Conservation (phyloP, 345 rosid species). For the Salix purpurea region DNA sequence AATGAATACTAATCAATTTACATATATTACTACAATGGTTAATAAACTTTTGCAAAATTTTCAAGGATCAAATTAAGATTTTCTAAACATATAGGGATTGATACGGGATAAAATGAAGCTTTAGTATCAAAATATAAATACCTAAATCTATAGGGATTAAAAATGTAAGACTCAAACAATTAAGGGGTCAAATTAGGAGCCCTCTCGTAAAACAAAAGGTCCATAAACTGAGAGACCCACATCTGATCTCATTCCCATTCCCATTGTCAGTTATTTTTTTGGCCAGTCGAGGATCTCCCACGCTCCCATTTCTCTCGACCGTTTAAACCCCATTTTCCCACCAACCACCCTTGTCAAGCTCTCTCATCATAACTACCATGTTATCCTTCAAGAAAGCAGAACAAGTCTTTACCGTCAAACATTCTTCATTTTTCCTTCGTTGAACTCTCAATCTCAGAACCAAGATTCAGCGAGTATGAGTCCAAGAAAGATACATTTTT, state of each 20-base stretch:
- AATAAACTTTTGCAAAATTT: too few species aligned
- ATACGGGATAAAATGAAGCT: too few species aligned
- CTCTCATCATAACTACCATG: background rate
- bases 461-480: constrained; percentile 19
- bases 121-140: too few species aligned
- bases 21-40: too few species aligned
- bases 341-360: background rate
- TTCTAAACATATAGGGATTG: too few species aligned
- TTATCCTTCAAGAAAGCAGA: background rate
- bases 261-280: background rate
- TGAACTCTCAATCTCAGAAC: background rate
- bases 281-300: background rate
- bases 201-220: background rate
- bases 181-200: too few species aligned
- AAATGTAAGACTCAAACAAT: too few species aligned
- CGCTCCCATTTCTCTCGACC: constrained; percentile 38
- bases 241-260: too few species aligned
- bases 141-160: too few species aligned
- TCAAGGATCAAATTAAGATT: too few species aligned
- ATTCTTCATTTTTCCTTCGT: background rate
- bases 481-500: constrained; percentile 47
- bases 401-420: too few species aligned
- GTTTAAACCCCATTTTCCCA: constrained; percentile 51
- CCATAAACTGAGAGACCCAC: constrained; percentile 2
- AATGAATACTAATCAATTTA: too few species aligned